Evolutionary conservation across 2,329 filamentous ascomycete species (phyloP).

Genomic region (Aspergillus viridinutans): DNA sequence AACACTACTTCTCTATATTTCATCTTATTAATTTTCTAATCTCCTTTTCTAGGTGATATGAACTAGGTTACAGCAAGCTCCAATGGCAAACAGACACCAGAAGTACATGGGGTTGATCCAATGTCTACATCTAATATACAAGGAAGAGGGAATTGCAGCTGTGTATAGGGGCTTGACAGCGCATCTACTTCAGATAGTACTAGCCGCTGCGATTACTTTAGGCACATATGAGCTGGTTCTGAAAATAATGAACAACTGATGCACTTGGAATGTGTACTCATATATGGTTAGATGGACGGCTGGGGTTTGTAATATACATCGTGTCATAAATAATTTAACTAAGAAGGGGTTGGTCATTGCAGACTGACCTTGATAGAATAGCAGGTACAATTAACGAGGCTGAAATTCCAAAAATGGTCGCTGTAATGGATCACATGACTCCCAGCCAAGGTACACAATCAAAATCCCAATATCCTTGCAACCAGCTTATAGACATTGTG

Average conservation of each 20-base stretch:
- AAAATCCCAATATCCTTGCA: too few relatives aligned
- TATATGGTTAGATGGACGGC: too few relatives aligned
- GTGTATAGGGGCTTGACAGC: conserved; percentile 35
- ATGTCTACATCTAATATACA: conserved; percentile 31
- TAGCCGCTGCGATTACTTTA: conserved; percentile 34
- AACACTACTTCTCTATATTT: neutral
- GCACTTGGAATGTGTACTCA: too few relatives aligned
- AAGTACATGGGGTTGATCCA: conserved; percentile 36
- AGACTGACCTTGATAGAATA: too few relatives aligned
- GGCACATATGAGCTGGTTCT: conserved; percentile 37
- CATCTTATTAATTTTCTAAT: neutral
- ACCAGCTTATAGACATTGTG: too few relatives aligned
- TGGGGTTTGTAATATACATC: too few relatives aligned
- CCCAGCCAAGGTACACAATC: too few relatives aligned
- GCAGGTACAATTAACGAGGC: too few relatives aligned
- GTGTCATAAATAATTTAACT: too few relatives aligned
- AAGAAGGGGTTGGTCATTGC: too few relatives aligned
- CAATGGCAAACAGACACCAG: conserved; percentile 29
- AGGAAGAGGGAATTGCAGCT: conserved; percentile 33
- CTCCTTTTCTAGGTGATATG: conserved; percentile 26
- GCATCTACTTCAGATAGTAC: conserved; percentile 34
- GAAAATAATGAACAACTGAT: conserved; percentile 1
- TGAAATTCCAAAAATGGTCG: too few relatives aligned
- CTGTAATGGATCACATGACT: too few relatives aligned
- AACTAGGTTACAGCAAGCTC: conserved; percentile 34